Percentiles rank a stretch among this genome's conserved stretches.
Conservation (phyloP, 371 early-diverging fungal genomes). For the Dentiscutata heterogama region DNA sequence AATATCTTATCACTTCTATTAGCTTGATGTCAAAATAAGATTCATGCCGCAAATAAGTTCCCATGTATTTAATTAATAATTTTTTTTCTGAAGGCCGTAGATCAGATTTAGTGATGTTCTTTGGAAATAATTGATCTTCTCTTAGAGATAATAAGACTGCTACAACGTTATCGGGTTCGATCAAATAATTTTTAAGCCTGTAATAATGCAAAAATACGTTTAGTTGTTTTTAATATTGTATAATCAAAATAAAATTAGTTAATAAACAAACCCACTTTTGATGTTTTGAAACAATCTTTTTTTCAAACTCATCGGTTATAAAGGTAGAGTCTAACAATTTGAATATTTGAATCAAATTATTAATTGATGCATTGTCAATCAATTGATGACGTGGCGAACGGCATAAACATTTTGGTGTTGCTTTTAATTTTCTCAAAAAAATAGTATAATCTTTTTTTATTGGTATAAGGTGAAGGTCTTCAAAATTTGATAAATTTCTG, state of each 20-base stretch:
- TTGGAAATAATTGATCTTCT: not conserved
- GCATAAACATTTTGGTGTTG: not conserved
- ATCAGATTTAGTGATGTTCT: not conserved
- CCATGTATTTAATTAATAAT: not conserved
- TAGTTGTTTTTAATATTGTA: too few species aligned
- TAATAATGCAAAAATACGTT: too few species aligned
- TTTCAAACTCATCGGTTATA: not conserved
- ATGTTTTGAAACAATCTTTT: not conserved
- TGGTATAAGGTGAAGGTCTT: constrained; percentile 11
- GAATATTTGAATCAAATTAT: not conserved
- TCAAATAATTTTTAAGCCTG: not conserved
- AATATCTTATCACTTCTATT: constrained; percentile 6
- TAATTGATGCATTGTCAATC: too few species aligned
- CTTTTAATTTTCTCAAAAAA: not conserved
- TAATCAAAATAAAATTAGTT: too few species aligned
- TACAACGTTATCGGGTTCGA: not conserved
- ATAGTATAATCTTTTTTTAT: not conserved
- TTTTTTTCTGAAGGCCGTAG: not conserved
- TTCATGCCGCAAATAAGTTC: not conserved
- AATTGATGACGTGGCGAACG: too few species aligned
- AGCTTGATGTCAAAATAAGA: not conserved
- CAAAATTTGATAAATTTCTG: not conserved
- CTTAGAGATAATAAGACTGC: not conserved
- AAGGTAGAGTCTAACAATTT: constrained; percentile 2
- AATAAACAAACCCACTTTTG: not conserved